A percentile compares a stretch with the other conserved stretches of the same genome.
Conservation (phyloP, 768 basidiomycete genomes). For the Mycena amicta region DNA sequence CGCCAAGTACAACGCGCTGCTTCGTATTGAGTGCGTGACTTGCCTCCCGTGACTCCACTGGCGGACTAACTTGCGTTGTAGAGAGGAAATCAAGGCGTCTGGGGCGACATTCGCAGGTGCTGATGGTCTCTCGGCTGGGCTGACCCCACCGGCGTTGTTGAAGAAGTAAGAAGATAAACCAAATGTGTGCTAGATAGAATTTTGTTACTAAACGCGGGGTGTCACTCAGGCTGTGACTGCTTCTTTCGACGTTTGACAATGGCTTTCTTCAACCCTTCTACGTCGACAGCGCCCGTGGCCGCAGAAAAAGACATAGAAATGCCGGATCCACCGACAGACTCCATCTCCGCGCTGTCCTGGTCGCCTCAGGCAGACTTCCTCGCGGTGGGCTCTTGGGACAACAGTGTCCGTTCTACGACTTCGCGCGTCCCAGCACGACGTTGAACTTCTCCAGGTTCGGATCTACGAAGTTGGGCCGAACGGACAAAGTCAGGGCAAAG, state of each 20-base stretch:
- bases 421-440: background rate
- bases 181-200: background rate
- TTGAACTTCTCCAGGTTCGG: constrained; percentile 51
- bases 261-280: constrained; percentile 18
- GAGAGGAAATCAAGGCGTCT: constrained; percentile 73
- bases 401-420: constrained; percentile 49
- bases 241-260: background rate
- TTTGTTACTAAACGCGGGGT: background rate
- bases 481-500: constrained; percentile 62
- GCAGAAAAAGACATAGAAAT: constrained; percentile 61
- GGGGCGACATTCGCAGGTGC: constrained; percentile 75
- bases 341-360: constrained; percentile 67
- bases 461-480: constrained; percentile 68
- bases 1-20: constrained; percentile 88
- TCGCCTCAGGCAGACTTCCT: constrained; percentile 68
- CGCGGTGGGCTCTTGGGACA: constrained; percentile 77
- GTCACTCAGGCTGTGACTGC: background rate
- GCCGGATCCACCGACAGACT: constrained; percentile 63
- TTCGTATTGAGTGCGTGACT: constrained; percentile 82
- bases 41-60: constrained; percentile 6
- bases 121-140: constrained; percentile 79
- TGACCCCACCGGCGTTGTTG: constrained; percentile 68
- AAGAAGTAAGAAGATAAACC: constrained; percentile 56
- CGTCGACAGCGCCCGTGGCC: background rate
- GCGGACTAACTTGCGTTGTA: constrained; percentile 32